Evolutionary conservation across 2,329 filamentous ascomycete species (phyloP).

Genomic region (Xylariomycetidae sp.): DNA sequence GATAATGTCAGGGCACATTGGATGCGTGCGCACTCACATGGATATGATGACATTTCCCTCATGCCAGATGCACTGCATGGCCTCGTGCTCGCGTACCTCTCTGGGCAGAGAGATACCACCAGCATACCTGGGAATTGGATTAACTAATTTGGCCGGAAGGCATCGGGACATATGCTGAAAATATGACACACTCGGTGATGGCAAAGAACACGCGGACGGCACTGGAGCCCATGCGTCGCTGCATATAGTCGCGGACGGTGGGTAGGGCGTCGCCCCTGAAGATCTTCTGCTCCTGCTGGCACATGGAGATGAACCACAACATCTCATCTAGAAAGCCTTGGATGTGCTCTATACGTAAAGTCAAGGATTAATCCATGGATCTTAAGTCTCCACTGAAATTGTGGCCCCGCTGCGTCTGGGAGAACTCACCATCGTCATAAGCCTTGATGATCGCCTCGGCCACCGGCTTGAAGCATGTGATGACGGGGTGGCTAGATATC

Average conservation of each 20-base stretch:
- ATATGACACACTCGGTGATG: slow-evolving; percentile 1
- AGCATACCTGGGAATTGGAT: slow-evolving; percentile 1
- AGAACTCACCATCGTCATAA: not conserved
- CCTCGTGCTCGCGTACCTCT: not conserved
- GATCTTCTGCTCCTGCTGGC: slow-evolving; percentile 2
- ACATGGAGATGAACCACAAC: slow-evolving; percentile 2
- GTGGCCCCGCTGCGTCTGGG: no score
- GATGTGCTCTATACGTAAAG: not conserved
- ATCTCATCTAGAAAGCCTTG: slow-evolving; percentile 1
- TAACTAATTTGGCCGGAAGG: no score
- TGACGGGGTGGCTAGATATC: not conserved
- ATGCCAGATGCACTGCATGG: slow-evolving; percentile 4
- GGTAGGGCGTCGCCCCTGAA: not conserved
- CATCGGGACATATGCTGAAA: no score
- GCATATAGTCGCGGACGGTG: slow-evolving; percentile 2
- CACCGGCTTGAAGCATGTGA: not conserved
- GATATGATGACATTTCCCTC: slow-evolving; percentile 6
- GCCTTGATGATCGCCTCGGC: not conserved
- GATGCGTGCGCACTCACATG: no score
- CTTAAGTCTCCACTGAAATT: no score
- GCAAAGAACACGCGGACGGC: slow-evolving; percentile 2
- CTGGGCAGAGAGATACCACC: not conserved
- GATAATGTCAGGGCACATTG: no score
- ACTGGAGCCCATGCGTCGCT: slow-evolving; percentile 2
- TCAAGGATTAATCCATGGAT: no score